phyloP scores from a whole-genome alignment of 1,284 basidiomycete species.

The Malassezia vespertilionis region DNA sequence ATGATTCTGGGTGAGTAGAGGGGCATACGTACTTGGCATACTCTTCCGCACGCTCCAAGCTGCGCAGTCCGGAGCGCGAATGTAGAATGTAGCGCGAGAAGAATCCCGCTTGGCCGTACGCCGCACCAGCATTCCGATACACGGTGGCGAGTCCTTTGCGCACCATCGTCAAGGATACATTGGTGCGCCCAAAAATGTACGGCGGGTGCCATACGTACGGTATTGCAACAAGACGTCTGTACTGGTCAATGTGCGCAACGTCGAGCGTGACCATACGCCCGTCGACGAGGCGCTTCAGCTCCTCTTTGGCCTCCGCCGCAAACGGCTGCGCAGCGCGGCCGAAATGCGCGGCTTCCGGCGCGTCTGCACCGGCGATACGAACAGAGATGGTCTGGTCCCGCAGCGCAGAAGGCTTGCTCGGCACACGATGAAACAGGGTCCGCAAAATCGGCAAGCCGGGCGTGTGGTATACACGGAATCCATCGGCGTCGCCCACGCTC shows the following conservation, averaged over 20 bases:
- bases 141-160: slow-evolving; percentile 40
- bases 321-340: slow-evolving; percentile 43
- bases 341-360: slow-evolving; percentile 43
- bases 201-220: slow-evolving; percentile 40
- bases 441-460: slow-evolving; percentile 32
- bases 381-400: slow-evolving; percentile 36
- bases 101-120: slow-evolving; percentile 35
- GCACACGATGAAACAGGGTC: slow-evolving; percentile 19
- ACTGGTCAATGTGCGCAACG: slow-evolving; percentile 43
- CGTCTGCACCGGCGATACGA: slow-evolving; percentile 41
- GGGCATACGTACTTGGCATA: slow-evolving; percentile 7
- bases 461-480: slow-evolving; percentile 44
- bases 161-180: slow-evolving; percentile 37
- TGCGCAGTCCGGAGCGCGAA: background rate
- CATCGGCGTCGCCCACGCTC: slow-evolving; percentile 43
- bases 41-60: slow-evolving; percentile 12
- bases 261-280: slow-evolving; percentile 28
- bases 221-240: slow-evolving; percentile 40
- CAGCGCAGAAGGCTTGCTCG: slow-evolving; percentile 9
- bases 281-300: slow-evolving; percentile 22
- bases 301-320: slow-evolving; percentile 38
- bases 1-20: background rate
- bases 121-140: slow-evolving; percentile 36
- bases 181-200: slow-evolving; percentile 41
- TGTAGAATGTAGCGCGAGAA: background rate